Conservation (phyloP, 2,329 filamentous ascomycete species). For the Colletotrichum acutatum region DNA sequence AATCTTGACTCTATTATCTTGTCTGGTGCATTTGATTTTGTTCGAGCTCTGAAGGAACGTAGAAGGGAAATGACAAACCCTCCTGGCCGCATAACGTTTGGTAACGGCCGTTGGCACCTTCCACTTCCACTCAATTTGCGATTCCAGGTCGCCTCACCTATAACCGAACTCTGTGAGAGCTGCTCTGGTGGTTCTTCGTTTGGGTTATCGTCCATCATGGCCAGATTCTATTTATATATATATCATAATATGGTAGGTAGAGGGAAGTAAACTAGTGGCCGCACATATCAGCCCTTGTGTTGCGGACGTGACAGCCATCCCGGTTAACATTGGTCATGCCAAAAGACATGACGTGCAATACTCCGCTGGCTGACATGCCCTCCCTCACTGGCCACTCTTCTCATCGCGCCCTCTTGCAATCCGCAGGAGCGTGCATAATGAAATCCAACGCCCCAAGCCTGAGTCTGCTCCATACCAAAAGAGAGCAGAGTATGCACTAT, state of each 20-base stretch:
- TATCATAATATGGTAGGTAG: not conserved
- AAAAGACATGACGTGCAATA: slow-evolving; percentile 2
- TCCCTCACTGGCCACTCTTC: not conserved
- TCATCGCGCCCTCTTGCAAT: not conserved
- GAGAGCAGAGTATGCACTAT: not conserved
- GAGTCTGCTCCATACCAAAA: not conserved
- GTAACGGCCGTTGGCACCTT: not conserved
- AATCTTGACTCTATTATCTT: not conserved
- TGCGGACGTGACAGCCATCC: not conserved
- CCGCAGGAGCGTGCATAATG: slow-evolving; percentile 10
- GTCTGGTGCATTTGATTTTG: not conserved
- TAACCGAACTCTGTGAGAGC: not conserved
- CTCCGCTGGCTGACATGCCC: not conserved
- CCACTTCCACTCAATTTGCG: not conserved
- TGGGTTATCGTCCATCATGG: not conserved
- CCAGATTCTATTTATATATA: slow-evolving; percentile 13
- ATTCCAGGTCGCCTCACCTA: not conserved
- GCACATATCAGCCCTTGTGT: not conserved
- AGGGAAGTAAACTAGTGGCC: not conserved
- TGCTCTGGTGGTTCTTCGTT: not conserved
- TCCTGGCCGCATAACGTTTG: not conserved
- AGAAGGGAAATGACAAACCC: not conserved
- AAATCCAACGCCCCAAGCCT: slow-evolving; percentile 9
- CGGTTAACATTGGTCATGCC: not conserved
- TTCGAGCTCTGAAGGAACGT: not conserved